These are phyloP conservation scores for Aspergillus pseudoglaucus DNA, from an alignment of 2,329 filamentous ascomycete species.

Conservation along the genomic window DNA sequence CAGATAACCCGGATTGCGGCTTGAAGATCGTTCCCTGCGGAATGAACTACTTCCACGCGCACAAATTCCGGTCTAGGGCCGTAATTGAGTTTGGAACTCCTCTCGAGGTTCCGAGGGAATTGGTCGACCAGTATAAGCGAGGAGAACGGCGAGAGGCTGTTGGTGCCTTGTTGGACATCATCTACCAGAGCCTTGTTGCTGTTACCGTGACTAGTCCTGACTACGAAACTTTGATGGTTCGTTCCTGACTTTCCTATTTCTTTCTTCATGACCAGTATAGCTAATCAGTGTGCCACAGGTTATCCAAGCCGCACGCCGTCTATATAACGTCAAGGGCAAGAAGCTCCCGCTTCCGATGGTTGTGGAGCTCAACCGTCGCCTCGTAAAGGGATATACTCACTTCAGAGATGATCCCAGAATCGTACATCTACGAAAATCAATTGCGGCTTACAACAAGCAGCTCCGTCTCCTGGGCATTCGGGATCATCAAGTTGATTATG, in stretches of 20 bases:
- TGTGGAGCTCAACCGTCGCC: slow-evolving; percentile 84
- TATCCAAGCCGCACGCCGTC: slow-evolving; percentile 83
- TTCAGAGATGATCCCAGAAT: slow-evolving; percentile 90
- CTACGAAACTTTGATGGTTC: slow-evolving; percentile 87
- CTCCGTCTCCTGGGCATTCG: slow-evolving; percentile 79
- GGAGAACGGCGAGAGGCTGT: slow-evolving; percentile 84
- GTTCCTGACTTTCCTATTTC: slow-evolving; percentile 10
- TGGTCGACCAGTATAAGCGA: slow-evolving; percentile 78
- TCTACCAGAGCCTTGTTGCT: slow-evolving; percentile 75
- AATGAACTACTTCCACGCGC: slow-evolving; percentile 99
- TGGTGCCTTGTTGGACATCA: slow-evolving; percentile 73
- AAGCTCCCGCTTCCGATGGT: slow-evolving; percentile 88
- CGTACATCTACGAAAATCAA: slow-evolving; percentile 63
- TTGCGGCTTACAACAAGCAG: slow-evolving; percentile 80
- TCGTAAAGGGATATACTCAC: slow-evolving; percentile 84
- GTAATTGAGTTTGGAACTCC: slow-evolving; percentile 93
- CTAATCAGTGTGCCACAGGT: slow-evolving; percentile 45
- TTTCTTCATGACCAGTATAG: background rate
- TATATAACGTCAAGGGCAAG: slow-evolving; percentile 92
- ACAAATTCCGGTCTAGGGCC: slow-evolving; percentile 94
- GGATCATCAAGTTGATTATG: slow-evolving; percentile 92
- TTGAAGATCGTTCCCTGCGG: slow-evolving; percentile 93
- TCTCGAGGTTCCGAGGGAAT: slow-evolving; percentile 72
- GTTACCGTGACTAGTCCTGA: slow-evolving; percentile 91
- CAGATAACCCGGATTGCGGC: slow-evolving; percentile 76